Base-by-base conservation (phyloP, 371 early-diverging fungal species). In the Mycotypha africana region DNA sequence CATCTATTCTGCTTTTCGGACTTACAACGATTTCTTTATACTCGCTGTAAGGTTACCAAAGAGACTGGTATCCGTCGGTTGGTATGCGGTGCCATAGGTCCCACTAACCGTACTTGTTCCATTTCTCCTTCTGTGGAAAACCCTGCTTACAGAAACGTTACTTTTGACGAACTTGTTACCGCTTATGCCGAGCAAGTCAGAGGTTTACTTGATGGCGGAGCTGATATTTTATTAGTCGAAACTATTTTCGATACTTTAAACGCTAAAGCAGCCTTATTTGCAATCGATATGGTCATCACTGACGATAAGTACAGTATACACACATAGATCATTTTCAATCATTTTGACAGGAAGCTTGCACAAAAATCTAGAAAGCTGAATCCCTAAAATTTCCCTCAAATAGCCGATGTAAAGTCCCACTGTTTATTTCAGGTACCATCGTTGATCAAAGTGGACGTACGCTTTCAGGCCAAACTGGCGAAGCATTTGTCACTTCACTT, bases 171-270 rank as follows among this genome's bases (percentile, higher is more conserved):
- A 63, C 77, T 94, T 39, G 92, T 91, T 12, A 67, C 62, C 22
- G 92, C 94, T 19, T 95, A 95, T 65, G 62, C 76, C 6, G 92
- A 92, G 65, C 95, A 95, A 65, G 74, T 79, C 20, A 82, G 86
- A 42, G 95, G 93, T 49, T 74, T 95, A 15, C 70, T 95, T 54
- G 95, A 94, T 57, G 95, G 95, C 53, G 95, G 95, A 5, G 66
- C 89, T 2, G 95, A 95, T 62, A 81, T 92, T 42, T 63, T 95
- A 15, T 67, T 95, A 56, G 91, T 95, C 0, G 95, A 95, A 63
- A 95, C 95, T 21, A 91, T 94, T 62, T 95, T 95, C 51, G 95
- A 95, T 70, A 95, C 95, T 17, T 66, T 93, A 21, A 95, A 95
- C 54, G 91, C 93, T 42, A 95, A 95, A 62, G 94, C 94, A 1